phyloP scores from a whole-genome alignment of 345 rosid genomes.

The Eucalyptus sp. region DNA sequence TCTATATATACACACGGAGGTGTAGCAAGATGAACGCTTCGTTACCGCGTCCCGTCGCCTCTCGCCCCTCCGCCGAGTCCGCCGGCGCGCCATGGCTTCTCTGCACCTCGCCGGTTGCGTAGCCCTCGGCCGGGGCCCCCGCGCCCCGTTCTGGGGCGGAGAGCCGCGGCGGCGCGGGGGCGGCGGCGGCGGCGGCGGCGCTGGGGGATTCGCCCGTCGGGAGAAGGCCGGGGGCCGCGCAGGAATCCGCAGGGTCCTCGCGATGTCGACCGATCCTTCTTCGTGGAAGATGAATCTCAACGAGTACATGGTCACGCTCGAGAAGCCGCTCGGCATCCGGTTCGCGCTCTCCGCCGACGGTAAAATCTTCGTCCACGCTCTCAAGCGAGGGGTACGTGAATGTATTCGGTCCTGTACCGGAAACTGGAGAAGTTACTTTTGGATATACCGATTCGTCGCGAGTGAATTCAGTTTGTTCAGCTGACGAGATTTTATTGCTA shows the following conservation, averaged over 20 bases:
- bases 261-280: constrained; percentile 27
- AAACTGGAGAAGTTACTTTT: not conserved
- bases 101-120: constrained; percentile 30
- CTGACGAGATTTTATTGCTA: not conserved
- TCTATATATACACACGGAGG: not conserved
- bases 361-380: constrained; percentile 66
- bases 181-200: not conserved
- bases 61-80: not conserved
- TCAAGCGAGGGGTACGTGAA: constrained; percentile 58
- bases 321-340: constrained; percentile 83
- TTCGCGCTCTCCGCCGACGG: constrained; percentile 68
- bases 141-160: not conserved
- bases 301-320: constrained; percentile 88
- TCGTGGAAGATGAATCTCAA: constrained; percentile 64
- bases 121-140: constrained; percentile 1
- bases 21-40: not conserved
- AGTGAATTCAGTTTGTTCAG: not conserved
- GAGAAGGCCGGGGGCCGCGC: not conserved
- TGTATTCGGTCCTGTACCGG: not conserved
- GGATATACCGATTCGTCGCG: not conserved
- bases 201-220: not conserved
- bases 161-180: constrained; percentile 2
- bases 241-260: constrained; percentile 11
- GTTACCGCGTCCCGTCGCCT: not conserved
- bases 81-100: constrained; percentile 2